Evolutionary conservation across 2,329 filamentous ascomycete genomes (phyloP).

Genomic region (Didymella sp.): DNA sequence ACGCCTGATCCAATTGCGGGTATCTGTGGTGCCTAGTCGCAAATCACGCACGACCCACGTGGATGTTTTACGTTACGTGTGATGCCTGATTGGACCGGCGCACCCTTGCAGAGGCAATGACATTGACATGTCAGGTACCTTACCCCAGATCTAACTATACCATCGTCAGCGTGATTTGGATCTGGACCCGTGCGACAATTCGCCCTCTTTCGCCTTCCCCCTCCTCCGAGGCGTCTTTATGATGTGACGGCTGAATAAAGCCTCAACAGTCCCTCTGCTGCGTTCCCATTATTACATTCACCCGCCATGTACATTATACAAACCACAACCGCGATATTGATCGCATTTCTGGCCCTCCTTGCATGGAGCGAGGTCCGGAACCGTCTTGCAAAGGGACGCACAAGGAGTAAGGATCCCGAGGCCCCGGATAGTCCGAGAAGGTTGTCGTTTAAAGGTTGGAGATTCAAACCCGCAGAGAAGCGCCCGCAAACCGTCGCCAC

Average conservation of each 20-base stretch:
- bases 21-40: slow-evolving; percentile 1
- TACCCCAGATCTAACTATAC: slow-evolving; percentile 11
- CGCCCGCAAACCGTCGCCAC: neutral
- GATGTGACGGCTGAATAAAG: neutral
- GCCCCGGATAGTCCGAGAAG: slow-evolving; percentile 17
- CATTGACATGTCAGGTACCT: slow-evolving; percentile 13
- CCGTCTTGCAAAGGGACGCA: slow-evolving; percentile 22
- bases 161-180: slow-evolving; percentile 15
- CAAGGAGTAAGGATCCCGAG: slow-evolving; percentile 29
- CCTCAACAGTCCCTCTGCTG: neutral
- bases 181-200: slow-evolving; percentile 6
- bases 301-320: slow-evolving; percentile 29
- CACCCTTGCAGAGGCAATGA: slow-evolving; percentile 5
- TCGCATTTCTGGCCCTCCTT: slow-evolving; percentile 29
- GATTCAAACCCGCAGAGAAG: slow-evolving; percentile 1
- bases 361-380: slow-evolving; percentile 28
- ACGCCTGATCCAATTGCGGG: neutral
- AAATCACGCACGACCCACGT: slow-evolving; percentile 1
- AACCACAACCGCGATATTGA: slow-evolving; percentile 30
- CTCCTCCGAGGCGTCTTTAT: slow-evolving; percentile 1
- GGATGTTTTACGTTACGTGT: slow-evolving; percentile 6
- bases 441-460: slow-evolving; percentile 17
- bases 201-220: slow-evolving; percentile 6
- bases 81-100: slow-evolving; percentile 2
- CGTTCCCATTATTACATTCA: neutral